Evolutionary conservation across 179 eudicot genomes (phyloP).

Genomic region (Drosera spatulata): DNA sequence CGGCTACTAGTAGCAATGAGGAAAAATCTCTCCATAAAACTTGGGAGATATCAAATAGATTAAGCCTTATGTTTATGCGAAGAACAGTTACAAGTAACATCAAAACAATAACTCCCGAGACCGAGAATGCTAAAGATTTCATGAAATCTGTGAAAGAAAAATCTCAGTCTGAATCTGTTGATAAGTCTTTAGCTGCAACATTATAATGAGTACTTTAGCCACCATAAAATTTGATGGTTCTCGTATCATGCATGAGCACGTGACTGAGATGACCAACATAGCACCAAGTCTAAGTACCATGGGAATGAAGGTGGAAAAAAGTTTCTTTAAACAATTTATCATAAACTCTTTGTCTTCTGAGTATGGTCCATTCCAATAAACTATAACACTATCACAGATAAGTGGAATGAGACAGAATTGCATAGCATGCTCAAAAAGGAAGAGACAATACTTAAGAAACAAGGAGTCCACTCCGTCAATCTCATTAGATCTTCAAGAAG

Average conservation of each 20-base stretch:
- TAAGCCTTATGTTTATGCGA: slow-evolving; percentile 12
- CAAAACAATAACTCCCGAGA: slow-evolving; percentile 1
- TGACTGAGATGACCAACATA: slow-evolving; percentile 11
- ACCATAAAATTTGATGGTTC: slow-evolving; percentile 15
- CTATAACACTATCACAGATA: too few species aligned
- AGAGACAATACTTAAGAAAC: slow-evolving; percentile 4
- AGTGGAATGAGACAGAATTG: slow-evolving; percentile 10
- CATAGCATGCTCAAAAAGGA: slow-evolving; percentile 5
- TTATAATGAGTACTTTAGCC: slow-evolving; percentile 12
- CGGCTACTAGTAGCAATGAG: too few species aligned
- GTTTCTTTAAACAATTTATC: slow-evolving; percentile 10
- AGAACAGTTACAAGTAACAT: too few species aligned
- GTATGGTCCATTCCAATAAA: too few species aligned
- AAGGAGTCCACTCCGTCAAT: background rate
- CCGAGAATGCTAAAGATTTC: slow-evolving; percentile 14
- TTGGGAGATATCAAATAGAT: slow-evolving; percentile 5
- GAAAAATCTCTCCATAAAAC: slow-evolving; percentile 2
- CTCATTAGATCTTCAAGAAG: too few species aligned
- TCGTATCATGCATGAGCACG: slow-evolving; percentile 13
- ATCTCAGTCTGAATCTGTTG: too few species aligned
- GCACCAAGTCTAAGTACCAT: slow-evolving; percentile 11
- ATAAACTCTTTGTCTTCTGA: too few species aligned
- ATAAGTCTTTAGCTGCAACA: slow-evolving; percentile 17
- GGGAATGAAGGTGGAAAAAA: slow-evolving; percentile 15
- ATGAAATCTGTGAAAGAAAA: slow-evolving; percentile 12